Evolutionary conservation across 371 early-diverging fungal species (phyloP).

Genomic region (Nematocida sp.): DNA sequence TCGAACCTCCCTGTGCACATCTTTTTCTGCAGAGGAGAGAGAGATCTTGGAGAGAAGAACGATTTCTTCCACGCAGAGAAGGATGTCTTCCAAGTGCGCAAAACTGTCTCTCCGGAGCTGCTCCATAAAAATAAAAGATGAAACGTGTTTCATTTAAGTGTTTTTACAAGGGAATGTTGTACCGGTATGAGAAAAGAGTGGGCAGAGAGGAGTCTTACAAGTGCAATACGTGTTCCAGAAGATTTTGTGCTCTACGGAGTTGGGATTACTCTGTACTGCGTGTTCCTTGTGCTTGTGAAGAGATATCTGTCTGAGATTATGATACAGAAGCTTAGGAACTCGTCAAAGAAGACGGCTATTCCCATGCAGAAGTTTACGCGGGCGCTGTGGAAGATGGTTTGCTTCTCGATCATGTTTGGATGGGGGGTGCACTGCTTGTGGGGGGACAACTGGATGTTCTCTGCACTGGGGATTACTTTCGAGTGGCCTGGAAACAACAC

Average conservation of each 20-base stretch:
- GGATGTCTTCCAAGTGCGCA: conserved; percentile 34
- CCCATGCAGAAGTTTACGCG: conserved; percentile 44
- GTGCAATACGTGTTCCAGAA: conserved; percentile 13
- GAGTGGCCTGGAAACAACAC: conserved; percentile 32
- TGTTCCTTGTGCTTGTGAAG: conserved; percentile 12
- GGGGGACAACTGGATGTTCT: conserved; percentile 50
- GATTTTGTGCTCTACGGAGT: conserved; percentile 4
- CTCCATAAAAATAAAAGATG: conserved; percentile 52
- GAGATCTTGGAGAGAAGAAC: conserved; percentile 5
- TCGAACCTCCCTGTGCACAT: conserved; percentile 38
- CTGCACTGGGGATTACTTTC: conserved; percentile 35
- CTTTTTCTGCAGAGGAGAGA: conserved; percentile 8
- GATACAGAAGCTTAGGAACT: conserved; percentile 5
- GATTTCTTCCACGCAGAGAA: conserved; percentile 25
- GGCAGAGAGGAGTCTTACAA: conserved; percentile 6
- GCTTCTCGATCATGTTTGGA: conserved; percentile 24
- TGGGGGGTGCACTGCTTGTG: conserved; percentile 35
- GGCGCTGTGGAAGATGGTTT: conserved; percentile 55
- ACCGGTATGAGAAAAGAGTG: conserved; percentile 36
- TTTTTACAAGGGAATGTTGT: background rate
- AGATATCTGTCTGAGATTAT: background rate
- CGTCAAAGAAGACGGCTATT: conserved; percentile 2
- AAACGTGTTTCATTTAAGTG: conserved; percentile 16
- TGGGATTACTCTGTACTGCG: conserved; percentile 7
- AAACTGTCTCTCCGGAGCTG: conserved; percentile 14